These are phyloP conservation scores for Fusarium oligoseptatum DNA, from an alignment of 2,329 filamentous ascomycete genomes.

Conservation along the genomic window DNA sequence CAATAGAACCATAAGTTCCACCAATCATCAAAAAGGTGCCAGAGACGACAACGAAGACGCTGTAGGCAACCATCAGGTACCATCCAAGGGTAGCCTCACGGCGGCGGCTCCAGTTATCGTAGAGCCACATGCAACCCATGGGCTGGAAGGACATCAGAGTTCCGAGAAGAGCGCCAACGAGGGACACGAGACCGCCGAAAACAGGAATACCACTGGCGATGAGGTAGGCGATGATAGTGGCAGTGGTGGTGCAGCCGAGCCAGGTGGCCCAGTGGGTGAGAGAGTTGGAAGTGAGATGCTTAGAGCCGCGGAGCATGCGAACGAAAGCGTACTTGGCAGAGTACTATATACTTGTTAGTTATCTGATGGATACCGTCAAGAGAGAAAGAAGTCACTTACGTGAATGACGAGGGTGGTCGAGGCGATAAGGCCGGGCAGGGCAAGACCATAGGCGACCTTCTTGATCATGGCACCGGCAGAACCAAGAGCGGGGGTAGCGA, in stretches of 20 bases:
- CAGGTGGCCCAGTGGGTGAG: not conserved
- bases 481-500: slow-evolving; percentile 4
- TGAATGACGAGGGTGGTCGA: not conserved
- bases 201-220: not conserved
- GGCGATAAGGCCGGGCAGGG: slow-evolving; percentile 5
- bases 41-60: not conserved
- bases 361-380: not conserved
- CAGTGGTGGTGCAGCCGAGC: not conserved
- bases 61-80: slow-evolving; percentile 1
- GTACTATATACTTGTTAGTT: not conserved
- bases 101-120: not conserved
- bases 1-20: not conserved
- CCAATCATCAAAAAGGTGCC: not conserved
- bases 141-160: slow-evolving; percentile 2
- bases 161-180: not conserved
- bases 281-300: not conserved
- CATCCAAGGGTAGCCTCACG: not conserved
- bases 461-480: slow-evolving; percentile 2
- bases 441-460: slow-evolving; percentile 3
- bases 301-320: not conserved
- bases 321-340: not conserved
- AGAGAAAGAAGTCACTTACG: not conserved
- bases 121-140: slow-evolving; percentile 1
- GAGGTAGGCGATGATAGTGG: not conserved
- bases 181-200: not conserved